These are phyloP conservation scores for Mucor indicus DNA, from an alignment of 371 early-diverging fungal species.

Conservation along the genomic window DNA sequence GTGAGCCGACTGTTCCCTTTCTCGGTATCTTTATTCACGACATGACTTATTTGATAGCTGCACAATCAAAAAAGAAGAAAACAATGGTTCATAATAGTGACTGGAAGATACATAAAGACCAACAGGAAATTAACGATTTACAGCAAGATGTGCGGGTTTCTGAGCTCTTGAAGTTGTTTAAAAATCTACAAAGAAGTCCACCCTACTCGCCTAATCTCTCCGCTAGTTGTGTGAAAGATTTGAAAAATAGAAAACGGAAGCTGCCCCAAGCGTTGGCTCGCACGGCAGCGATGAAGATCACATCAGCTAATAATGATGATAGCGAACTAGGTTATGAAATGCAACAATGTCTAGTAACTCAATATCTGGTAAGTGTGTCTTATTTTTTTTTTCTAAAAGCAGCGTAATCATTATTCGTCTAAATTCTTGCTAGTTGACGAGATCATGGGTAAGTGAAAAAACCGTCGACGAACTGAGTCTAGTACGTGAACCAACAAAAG, in stretches of 20 bases:
- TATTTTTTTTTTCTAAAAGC: neutral
- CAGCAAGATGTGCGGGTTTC: constrained; percentile 42
- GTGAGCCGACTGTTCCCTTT: constrained; percentile 70
- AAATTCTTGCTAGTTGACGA: constrained; percentile 35
- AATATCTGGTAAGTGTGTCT: constrained; percentile 52
- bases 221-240: constrained; percentile 43
- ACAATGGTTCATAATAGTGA: constrained; percentile 13
- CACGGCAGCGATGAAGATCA: constrained; percentile 15
- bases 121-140: too few species aligned
- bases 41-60: constrained; percentile 66
- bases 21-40: constrained; percentile 81
- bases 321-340: constrained; percentile 32
- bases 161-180: constrained; percentile 46
- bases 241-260: constrained; percentile 48
- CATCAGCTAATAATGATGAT: constrained; percentile 1
- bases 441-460: constrained; percentile 62
- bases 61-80: constrained; percentile 21
- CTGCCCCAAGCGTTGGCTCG: constrained; percentile 38
- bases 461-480: constrained; percentile 74
- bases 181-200: constrained; percentile 55
- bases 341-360: constrained; percentile 57
- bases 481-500: constrained; percentile 54
- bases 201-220: constrained; percentile 57
- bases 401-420: neutral
- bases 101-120: too few species aligned